Conservation (phyloP, 352 stramenopile genomes). For the Phytophthora constricta region DNA sequence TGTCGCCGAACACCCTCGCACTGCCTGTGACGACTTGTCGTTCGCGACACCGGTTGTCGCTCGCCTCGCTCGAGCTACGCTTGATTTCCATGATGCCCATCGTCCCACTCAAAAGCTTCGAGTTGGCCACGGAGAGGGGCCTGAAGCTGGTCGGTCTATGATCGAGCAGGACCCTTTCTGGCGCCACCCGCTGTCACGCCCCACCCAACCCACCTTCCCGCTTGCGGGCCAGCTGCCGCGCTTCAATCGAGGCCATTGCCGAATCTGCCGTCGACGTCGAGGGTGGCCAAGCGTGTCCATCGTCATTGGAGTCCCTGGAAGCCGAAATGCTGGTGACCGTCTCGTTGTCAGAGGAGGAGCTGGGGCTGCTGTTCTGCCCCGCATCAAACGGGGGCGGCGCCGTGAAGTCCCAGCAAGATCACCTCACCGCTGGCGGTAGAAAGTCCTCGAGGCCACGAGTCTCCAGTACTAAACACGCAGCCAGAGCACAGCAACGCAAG, state of each 20-base stretch:
- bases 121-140: background rate
- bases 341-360: conserved; percentile 40
- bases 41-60: conserved; percentile 27
- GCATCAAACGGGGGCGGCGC: conserved; percentile 21
- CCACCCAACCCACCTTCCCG: conserved; percentile 16
- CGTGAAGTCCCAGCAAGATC: background rate
- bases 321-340: conserved; percentile 31
- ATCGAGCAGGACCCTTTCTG: conserved; percentile 31
- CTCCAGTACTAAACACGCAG: conserved; percentile 20
- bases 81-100: conserved; percentile 30
- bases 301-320: background rate
- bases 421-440: conserved; percentile 1
- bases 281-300: conserved; percentile 1
- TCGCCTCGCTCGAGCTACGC: conserved; percentile 21
- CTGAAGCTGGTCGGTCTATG: conserved; percentile 22
- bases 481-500: conserved; percentile 29
- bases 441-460: conserved; percentile 14
- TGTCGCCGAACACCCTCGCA: background rate
- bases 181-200: conserved; percentile 25
- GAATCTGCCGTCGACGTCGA: conserved; percentile 33
- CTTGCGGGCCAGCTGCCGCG: conserved; percentile 23
- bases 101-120: too few species aligned
- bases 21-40: background rate
- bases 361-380: conserved; percentile 37
- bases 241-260: conserved; percentile 41